These are phyloP conservation scores for Parascedosporium putredinis DNA, from an alignment of 2,329 filamentous ascomycete genomes.

Conservation along the genomic window DNA sequence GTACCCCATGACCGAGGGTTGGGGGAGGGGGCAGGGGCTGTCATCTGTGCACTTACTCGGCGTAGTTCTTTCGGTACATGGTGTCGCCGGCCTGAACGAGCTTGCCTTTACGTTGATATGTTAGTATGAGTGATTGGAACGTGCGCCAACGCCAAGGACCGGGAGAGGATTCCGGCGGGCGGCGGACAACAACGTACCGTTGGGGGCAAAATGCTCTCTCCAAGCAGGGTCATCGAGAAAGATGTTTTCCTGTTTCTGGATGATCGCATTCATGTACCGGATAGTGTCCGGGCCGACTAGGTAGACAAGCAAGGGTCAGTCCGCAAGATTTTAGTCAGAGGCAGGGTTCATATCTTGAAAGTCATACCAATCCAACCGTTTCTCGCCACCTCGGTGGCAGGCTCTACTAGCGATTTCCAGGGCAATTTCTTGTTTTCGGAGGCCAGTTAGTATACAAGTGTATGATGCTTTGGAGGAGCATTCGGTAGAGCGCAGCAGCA, in stretches of 20 bases:
- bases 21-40: too few relatives aligned
- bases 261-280: slow-evolving; percentile 51
- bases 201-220: slow-evolving; percentile 81
- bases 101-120: slow-evolving; percentile 28
- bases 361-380: slow-evolving; percentile 51
- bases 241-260: slow-evolving; percentile 42
- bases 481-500: slow-evolving; percentile 17
- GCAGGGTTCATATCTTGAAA: background rate
- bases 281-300: slow-evolving; percentile 63
- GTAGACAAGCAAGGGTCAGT: slow-evolving; percentile 14
- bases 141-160: too few relatives aligned
- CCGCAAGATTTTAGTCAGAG: background rate
- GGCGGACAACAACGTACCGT: slow-evolving; percentile 40
- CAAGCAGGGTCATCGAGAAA: slow-evolving; percentile 65
- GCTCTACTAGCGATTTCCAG: slow-evolving; percentile 63
- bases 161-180: too few relatives aligned
- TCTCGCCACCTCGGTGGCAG: slow-evolving; percentile 63
- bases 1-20: too few relatives aligned
- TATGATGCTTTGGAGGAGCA: background rate
- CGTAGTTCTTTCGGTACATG: slow-evolving; percentile 74
- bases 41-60: slow-evolving; percentile 27
- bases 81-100: slow-evolving; percentile 61
- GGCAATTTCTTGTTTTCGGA: slow-evolving; percentile 30
- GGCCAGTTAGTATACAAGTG: background rate
- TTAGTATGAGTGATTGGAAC: too few relatives aligned